Base-by-base conservation (phyloP, 257 asterid species). In the Cordia subcordata region DNA sequence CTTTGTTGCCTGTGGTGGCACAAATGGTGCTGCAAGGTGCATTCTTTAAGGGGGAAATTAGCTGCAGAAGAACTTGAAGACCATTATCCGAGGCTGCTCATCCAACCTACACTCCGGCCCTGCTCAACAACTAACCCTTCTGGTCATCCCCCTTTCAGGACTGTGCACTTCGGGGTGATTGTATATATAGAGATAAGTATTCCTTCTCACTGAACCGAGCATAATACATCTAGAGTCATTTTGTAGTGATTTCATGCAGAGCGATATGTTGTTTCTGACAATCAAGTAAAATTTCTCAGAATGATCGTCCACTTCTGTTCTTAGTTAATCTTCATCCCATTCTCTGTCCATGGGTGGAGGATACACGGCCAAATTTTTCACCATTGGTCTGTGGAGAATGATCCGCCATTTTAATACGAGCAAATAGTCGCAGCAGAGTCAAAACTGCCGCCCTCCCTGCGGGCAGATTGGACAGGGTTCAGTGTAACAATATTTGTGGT, bases 111-210 rank as follows among this genome's bases (percentile, higher is more conserved):
- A 27, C 4, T 27, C 68, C 21, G 57, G 80, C 72, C 73, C 78
- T 56, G 77, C 70, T 64, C 71, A 39, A 69, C 75, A 55, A 68
- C 90, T 87, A 80, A 82, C 94, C 79, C 77, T 64, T 74, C 6
- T 61, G 77, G 67, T 86, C 65, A 52, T 75, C 70, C 65, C 66
- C 55, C 35, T 27, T 1, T 27, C 6, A 27, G 35, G 35, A 27
- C 35, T 3, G 35, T 27, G 35, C 35, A 27, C 35, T 27, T 27
- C 35, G 35, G 35, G 35, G 35, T 27, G 35, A 57, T 75, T 83
- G 79, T 83, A 76, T 75, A 81, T 82, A 82, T 68, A 61, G 76
- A 62, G 61, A 57, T 65, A 55, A 71, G 66, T 57, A 61, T 73
- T 67, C 62, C 70, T 27, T 27, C 38, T 76, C 47, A 32, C 74